Evolutionary conservation across 805 yeast species (phyloP), one percentile per base, ranked within the genome.

Genomic region (Lachancea lanzarotensis): DNA sequence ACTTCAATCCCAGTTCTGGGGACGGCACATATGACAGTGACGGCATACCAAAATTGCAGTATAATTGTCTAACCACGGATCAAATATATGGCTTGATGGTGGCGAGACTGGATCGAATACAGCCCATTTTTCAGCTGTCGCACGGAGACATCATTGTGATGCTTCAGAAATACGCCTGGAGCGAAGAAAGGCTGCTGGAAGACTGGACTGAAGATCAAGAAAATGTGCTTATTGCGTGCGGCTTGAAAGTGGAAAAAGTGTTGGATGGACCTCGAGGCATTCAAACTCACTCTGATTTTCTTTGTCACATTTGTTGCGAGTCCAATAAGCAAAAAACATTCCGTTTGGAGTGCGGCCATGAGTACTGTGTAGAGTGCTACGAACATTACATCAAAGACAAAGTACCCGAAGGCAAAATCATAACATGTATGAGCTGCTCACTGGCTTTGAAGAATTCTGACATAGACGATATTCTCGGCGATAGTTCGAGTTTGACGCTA

Each of bases 261-360:
- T 15, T 15, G 35, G 33, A 29, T 19, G 11, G 20, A 17, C 32
- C 33, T 18, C 52, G 57, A 38, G 54, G 49, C 12, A 49, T 54
- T 29, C 49, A 41, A 32, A 38, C 44, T 19, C 46, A 45, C 35
- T 54, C 64, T 0, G 57, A 59, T 11, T 76, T 71, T 50, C 49
- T 60, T 22, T 88, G 96, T 59, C 54, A 63, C 13, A 80, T 90
- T n/a, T 90, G 96, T 63, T 85, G 87, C 60, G 83, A 82, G 18
- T 75, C 74, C 0, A 69, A 67, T 22, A 56, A 57, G 0, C 45
- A 63, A 46, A 53, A 55, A 22, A 52, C 73, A 36, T 85, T 79
- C 53, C 63, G 73, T 2, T 61, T 87, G 15, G 71, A 71, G 13
- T 93, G 98, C 62, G 73, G 72, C 8, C 96, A 91, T 62, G 69